phyloP scores from a whole-genome alignment of 768 basidiomycete species.

The Astraeus odoratus region DNA sequence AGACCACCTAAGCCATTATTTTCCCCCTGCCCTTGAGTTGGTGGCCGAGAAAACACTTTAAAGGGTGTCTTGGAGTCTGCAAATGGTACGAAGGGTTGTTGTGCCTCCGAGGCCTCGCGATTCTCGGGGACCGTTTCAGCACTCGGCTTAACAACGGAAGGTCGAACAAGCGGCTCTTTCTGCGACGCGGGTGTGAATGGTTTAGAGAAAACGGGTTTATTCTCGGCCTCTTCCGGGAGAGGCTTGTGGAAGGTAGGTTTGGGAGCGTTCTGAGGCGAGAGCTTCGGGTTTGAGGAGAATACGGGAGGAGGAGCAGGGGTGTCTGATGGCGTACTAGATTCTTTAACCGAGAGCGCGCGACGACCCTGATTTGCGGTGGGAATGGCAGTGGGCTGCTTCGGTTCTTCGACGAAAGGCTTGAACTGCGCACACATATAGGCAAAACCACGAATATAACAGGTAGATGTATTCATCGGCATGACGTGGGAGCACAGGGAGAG shows the following conservation, averaged over 20 bases:
- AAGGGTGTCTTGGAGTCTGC: slow-evolving; percentile 35
- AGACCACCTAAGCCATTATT: slow-evolving; percentile 19
- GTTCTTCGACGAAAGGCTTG: slow-evolving; percentile 57
- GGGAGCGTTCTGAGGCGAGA: slow-evolving; percentile 13
- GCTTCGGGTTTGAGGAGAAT: slow-evolving; percentile 25
- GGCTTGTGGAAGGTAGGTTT: slow-evolving; percentile 25
- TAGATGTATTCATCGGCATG: slow-evolving; percentile 2
- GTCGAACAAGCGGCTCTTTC: slow-evolving; percentile 27
- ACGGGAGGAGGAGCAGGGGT: slow-evolving; percentile 11
- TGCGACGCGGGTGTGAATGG: slow-evolving; percentile 57
- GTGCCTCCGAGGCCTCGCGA: slow-evolving; percentile 4
- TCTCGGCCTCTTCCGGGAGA: slow-evolving; percentile 30
- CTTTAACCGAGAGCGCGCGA: slow-evolving; percentile 48
- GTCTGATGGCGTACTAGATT: slow-evolving; percentile 19
- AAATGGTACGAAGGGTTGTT: slow-evolving; percentile 37
- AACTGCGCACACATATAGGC: slow-evolving; percentile 37
- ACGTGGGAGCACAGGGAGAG: slow-evolving; percentile 4
- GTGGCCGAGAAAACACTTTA: slow-evolving; percentile 68
- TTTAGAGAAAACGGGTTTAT: slow-evolving; percentile 46
- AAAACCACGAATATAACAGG: background rate
- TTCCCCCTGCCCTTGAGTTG: slow-evolving; percentile 36
- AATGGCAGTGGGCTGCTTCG: slow-evolving; percentile 34
- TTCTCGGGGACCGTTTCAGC: slow-evolving; percentile 15
- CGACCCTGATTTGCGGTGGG: slow-evolving; percentile 26
- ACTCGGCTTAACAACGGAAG: slow-evolving; percentile 13